phyloP scores from a whole-genome alignment of 306 rosid species.

The Fragaria nilgerrensis region DNA sequence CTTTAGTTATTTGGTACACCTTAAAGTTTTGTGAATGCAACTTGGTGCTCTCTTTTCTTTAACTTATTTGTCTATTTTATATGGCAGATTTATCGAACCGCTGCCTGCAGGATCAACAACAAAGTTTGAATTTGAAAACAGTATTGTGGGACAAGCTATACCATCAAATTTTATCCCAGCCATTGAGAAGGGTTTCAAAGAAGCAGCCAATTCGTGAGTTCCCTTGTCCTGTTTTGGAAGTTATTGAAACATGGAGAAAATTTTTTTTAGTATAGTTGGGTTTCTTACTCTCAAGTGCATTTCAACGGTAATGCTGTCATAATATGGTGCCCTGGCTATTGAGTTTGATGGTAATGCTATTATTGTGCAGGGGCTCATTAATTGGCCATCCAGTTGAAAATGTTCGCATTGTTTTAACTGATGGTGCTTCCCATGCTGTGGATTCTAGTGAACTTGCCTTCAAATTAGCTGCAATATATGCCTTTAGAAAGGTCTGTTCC shows the following conservation, averaged over 20 bases:
- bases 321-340: background rate
- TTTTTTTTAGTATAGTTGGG: background rate
- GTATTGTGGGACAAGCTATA: constrained; percentile 92
- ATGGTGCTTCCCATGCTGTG: constrained; percentile 97
- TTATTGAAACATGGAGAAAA: background rate
- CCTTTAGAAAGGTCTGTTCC: constrained; percentile 88
- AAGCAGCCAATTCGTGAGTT: constrained; percentile 96
- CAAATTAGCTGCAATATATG: constrained; percentile 93
- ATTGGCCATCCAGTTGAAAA: constrained; percentile 99
- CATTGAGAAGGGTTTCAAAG: constrained; percentile 94
- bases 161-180: constrained; percentile 94
- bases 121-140: constrained; percentile 92
- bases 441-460: constrained; percentile 99
- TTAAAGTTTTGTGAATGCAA: background rate
- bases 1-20: background rate
- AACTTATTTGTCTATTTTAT: constrained; percentile 13
- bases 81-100: constrained; percentile 82
- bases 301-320: background rate
- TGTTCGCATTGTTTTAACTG: constrained; percentile 72
- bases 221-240: background rate
- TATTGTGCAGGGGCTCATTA: constrained; percentile 71
- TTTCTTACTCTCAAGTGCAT: background rate
- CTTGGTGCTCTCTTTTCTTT: background rate
- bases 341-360: constrained; percentile 18
- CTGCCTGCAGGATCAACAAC: constrained; percentile 71